Percentiles rank a stretch among this genome's conserved stretches.
phyloP scores from a whole-genome alignment of 2,329 filamentous ascomycete species.

The Acephala macrosclerotiorum region DNA sequence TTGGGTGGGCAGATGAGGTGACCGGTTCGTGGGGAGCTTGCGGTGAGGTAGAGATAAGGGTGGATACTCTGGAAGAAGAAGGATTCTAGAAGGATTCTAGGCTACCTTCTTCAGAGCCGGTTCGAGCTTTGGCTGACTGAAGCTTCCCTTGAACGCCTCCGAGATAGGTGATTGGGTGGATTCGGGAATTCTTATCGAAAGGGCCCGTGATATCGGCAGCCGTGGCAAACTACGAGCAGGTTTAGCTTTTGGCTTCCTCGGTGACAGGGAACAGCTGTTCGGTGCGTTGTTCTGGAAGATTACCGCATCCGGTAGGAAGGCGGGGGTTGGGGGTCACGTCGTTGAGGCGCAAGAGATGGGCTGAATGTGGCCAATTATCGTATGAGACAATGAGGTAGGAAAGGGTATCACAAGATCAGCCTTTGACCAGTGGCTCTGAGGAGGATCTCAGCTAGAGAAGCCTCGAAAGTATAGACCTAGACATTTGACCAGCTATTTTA shows the following conservation, averaged over 20 bases:
- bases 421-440: not conserved
- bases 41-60: not conserved
- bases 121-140: not conserved
- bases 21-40: not conserved
- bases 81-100: conserved; percentile 14
- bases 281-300: conserved; percentile 17
- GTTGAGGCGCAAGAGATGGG: not conserved
- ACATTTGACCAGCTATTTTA: not conserved
- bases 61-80: conserved; percentile 12
- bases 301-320: conserved; percentile 5
- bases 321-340: not conserved
- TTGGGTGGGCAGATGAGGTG: not conserved
- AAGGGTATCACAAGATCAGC: not conserved
- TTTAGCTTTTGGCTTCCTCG: not conserved
- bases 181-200: conserved; percentile 4
- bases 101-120: conserved; percentile 2
- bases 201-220: not conserved
- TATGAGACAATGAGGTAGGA: not conserved
- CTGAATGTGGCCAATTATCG: conserved; percentile 9
- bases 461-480: not conserved
- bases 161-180: not conserved
- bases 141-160: not conserved
- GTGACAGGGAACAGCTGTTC: not conserved
- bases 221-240: not conserved
- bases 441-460: not conserved